Conservation (phyloP, 495 filamentous ascomycete species). For the Penicillium cinerascens region DNA sequence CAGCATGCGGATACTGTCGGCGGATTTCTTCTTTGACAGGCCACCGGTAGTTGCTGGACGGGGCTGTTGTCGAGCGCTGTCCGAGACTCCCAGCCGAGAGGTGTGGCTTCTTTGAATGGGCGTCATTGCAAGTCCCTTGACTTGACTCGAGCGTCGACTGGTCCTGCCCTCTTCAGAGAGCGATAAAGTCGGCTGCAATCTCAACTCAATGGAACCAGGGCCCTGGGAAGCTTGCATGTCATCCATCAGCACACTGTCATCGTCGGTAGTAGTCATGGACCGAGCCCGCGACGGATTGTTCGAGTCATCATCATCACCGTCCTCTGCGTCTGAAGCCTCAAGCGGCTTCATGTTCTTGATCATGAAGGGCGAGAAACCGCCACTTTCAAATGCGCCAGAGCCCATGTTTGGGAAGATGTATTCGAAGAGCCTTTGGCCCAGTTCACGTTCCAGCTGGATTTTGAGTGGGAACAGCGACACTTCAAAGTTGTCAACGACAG, state of each 20-base stretch:
- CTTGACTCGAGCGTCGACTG: conserved; percentile 28
- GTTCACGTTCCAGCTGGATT: conserved; percentile 88
- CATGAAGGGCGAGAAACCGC: conserved; percentile 75
- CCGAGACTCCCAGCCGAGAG: conserved; percentile 36
- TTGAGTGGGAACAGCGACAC: conserved; percentile 90
- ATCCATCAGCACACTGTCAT: conserved; percentile 31
- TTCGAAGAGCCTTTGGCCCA: conserved; percentile 92
- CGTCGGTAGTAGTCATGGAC: conserved; percentile 25
- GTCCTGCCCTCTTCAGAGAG: conserved; percentile 50
- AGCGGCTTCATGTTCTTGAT: conserved; percentile 68
- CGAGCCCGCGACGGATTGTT: conserved; percentile 25
- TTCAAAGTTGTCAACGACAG: conserved; percentile 96
- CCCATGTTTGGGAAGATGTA: conserved; percentile 91
- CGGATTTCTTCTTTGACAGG: conserved; percentile 59
- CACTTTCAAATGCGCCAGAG: conserved; percentile 55
- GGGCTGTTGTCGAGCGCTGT: conserved; percentile 15
- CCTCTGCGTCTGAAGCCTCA: conserved; percentile 41
- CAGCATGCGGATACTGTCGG: conserved; percentile 59
- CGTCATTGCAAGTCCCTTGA: conserved; percentile 48
- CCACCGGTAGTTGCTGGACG: conserved; percentile 34
- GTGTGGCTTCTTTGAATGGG: conserved; percentile 36
- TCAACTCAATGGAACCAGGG: conserved; percentile 67
- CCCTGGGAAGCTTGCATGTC: conserved; percentile 44
- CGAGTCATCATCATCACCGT: conserved; percentile 40
- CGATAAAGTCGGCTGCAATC: conserved; percentile 73